Evolutionary conservation across 2,329 filamentous ascomycete genomes (phyloP).

Genomic region (Trichoderma aggressivum): DNA sequence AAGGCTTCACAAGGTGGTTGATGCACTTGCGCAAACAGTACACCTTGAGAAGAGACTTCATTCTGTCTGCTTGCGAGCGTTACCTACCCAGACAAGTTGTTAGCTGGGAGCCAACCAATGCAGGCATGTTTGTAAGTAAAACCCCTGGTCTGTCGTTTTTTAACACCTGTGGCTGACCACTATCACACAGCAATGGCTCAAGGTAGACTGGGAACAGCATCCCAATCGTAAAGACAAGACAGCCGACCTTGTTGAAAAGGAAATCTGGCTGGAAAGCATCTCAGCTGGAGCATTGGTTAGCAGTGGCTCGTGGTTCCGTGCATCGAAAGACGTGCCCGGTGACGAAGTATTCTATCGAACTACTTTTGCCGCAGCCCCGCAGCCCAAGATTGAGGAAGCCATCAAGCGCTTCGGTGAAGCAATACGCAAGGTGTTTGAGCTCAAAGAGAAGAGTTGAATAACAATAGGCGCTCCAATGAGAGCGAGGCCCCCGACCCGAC

Average conservation of each 20-base stretch:
- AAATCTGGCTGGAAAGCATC: constrained; percentile 14
- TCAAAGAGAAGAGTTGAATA: neutral
- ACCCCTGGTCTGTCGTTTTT: too few relatives aligned
- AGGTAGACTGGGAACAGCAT: constrained; percentile 9
- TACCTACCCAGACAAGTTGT: neutral
- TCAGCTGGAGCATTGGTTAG: neutral
- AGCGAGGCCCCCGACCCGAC: neutral
- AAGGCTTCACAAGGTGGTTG: constrained; percentile 4
- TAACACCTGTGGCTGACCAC: neutral
- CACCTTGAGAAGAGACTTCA: constrained; percentile 4
- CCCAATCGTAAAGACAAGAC: neutral
- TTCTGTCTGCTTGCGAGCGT: neutral
- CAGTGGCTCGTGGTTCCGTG: constrained; percentile 7
- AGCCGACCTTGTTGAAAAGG: neutral
- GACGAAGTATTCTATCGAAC: constrained; percentile 6
- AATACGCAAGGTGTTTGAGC: neutral
- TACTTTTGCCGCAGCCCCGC: constrained; percentile 7
- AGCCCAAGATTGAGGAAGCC: constrained; percentile 9
- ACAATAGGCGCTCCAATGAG: neutral
- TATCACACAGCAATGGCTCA: constrained; percentile 5
- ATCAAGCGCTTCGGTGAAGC: constrained; percentile 5
- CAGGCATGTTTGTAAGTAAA: constrained; percentile 15
- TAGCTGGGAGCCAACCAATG: constrained; percentile 2
- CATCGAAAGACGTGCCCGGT: neutral
- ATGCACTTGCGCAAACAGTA: constrained; percentile 1